phyloP scores from a whole-genome alignment of 106 monocot genomes.

The Dioscorea zingiberensis region DNA sequence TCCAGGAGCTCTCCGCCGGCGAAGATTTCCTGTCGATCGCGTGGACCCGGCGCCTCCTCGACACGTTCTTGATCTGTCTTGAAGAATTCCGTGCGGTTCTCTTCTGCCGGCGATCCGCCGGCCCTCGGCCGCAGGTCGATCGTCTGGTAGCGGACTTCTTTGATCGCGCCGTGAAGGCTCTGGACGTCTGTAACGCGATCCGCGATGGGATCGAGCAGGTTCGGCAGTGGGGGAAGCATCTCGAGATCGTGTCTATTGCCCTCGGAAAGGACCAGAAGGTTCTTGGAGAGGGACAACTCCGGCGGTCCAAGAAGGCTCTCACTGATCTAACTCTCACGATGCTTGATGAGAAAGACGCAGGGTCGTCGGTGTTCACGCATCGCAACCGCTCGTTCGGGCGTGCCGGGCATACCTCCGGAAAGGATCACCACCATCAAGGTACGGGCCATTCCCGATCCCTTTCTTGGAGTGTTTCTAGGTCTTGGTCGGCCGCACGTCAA shows the following conservation, averaged over 20 bases:
- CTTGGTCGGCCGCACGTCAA: constrained; percentile 54
- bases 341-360: constrained; percentile 50
- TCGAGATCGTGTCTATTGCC: constrained; percentile 34
- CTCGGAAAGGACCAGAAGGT: not conserved
- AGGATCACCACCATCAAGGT: constrained; percentile 12
- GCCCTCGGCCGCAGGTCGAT: constrained; percentile 33
- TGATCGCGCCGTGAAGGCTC: constrained; percentile 57
- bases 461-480: constrained; percentile 59
- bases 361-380: constrained; percentile 14
- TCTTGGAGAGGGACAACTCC: constrained; percentile 42
- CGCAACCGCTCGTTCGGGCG: constrained; percentile 54
- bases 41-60: constrained; percentile 48
- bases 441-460: constrained; percentile 38
- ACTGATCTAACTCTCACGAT: constrained; percentile 43
- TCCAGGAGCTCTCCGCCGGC: constrained; percentile 36
- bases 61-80: constrained; percentile 43
- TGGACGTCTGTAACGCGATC: constrained; percentile 68
- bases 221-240: constrained; percentile 44
- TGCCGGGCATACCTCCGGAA: not conserved
- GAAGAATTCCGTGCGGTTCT: constrained; percentile 56
- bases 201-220: constrained; percentile 57
- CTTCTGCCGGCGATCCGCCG: constrained; percentile 6
- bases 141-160: constrained; percentile 49
- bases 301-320: constrained; percentile 51
- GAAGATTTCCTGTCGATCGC: constrained; percentile 42